These are phyloP conservation scores for Xylaria grammica DNA, from an alignment of 495 filamentous ascomycete species.

Conservation along the genomic window DNA sequence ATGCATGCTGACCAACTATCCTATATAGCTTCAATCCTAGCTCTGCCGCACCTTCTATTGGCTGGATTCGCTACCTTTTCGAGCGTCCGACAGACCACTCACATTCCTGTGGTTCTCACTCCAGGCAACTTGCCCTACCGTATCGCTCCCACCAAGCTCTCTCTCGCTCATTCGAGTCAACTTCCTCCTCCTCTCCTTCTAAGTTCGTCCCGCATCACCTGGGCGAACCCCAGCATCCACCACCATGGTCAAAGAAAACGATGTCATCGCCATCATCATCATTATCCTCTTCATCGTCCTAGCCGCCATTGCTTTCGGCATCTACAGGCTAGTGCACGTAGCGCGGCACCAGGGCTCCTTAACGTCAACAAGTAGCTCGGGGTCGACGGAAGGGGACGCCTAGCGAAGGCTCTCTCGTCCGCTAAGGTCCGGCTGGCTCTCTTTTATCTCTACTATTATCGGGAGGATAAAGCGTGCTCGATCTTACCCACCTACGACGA, in stretches of 20 bases:
- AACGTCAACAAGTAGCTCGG: slow-evolving; percentile 14
- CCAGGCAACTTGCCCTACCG: not conserved
- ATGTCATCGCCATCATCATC: slow-evolving; percentile 82
- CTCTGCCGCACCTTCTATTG: not conserved
- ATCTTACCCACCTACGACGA: not conserved
- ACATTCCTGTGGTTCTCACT: not conserved
- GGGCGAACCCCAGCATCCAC: slow-evolving; percentile 18
- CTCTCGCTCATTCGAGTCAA: not conserved
- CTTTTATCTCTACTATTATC: not conserved
- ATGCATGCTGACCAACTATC: not conserved
- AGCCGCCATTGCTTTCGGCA: slow-evolving; percentile 69
- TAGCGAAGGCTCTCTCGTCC: slow-evolving; percentile 2
- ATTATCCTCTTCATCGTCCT: slow-evolving; percentile 78
- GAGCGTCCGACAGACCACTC: not conserved
- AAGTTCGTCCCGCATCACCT: not conserved
- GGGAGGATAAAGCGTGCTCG: too few species aligned
- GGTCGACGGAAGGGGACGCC: not conserved
- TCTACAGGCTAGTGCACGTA: slow-evolving; percentile 63
- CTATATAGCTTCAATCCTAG: not conserved
- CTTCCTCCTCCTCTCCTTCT: not conserved
- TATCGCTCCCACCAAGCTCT: not conserved
- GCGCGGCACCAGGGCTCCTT: slow-evolving; percentile 48
- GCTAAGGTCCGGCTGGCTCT: not conserved
- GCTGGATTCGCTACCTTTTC: not conserved
- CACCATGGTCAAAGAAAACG: slow-evolving; percentile 69